Base-by-base conservation (phyloP, 106 monocot species). In the Triglochin maritima region DNA sequence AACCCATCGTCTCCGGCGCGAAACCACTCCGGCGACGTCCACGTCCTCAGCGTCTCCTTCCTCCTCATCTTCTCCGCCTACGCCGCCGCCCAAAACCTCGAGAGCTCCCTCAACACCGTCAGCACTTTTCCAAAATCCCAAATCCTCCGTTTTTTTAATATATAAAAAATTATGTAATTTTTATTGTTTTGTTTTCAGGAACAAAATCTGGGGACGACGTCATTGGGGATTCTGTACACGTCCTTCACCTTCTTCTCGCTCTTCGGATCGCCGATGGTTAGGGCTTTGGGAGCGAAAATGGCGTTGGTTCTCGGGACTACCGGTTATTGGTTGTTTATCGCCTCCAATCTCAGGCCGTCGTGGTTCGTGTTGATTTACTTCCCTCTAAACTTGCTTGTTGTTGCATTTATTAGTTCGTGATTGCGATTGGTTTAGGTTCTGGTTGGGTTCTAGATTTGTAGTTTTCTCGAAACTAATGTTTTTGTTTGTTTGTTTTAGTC, bases 21-120 rank as follows among this genome's bases (percentile, higher is more conserved):
- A n/a, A 69, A 57, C 55, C 57, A 56, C 14, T 8, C n/a, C n/a
- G 57, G 72, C 48, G 91, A 98, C 58, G 74, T 84, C 16, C 86
- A 88, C 68, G 79, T 92, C 56, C 74, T 98, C 17, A 84, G 88
- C 71, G 68, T 70, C 3, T 83, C 91, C 9, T 98, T 98, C 76
- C 64, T 91, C 48, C 86, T 91, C 77, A 69, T 86, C 63, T 98
- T 98, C 88, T 98, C 91, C 7, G 96, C 96, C 17, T 91, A 88
- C 59, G 63, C 79, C 0, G 88, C 91, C 10, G 88, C 91, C 16
- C 91, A 98, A 88, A 98, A 98, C 63, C 73, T 98, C 12, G 80
- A 98, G 75, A 91, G 82, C 86, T 82, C 84, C 17, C 78, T 98
- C 17, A 98, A 91, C 74, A 84, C 85, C 42, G 91, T 91, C 44